Evolutionary conservation across 2,329 filamentous ascomycete genomes (phyloP).

Genomic region (Clonostachys byssicola): DNA sequence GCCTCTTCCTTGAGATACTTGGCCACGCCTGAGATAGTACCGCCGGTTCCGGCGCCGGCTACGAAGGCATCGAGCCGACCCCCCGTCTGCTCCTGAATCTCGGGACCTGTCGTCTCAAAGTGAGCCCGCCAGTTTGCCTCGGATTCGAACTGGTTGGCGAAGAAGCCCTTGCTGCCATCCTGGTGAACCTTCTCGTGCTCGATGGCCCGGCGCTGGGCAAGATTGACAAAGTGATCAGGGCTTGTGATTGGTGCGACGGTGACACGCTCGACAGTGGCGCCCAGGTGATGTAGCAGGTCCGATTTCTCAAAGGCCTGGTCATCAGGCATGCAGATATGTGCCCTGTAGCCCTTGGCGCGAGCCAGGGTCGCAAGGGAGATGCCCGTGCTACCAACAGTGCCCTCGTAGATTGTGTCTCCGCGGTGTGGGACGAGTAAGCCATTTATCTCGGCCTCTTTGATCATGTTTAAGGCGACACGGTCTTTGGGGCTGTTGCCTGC

Average conservation of each 20-base stretch:
- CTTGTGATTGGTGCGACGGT: constrained; percentile 91
- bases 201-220: constrained; percentile 70
- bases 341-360: constrained; percentile 81
- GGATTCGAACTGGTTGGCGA: constrained; percentile 95
- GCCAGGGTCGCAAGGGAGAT: constrained; percentile 91
- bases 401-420: constrained; percentile 95
- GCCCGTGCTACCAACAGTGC: constrained; percentile 92
- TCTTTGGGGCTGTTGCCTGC: constrained; percentile 94
- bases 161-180: constrained; percentile 75
- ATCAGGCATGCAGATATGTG: constrained; percentile 96
- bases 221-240: constrained; percentile 89
- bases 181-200: constrained; percentile 60
- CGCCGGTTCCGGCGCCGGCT: constrained; percentile 89
- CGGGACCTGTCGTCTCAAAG: constrained; percentile 77
- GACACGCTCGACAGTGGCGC: constrained; percentile 89
- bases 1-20: constrained; percentile 72
- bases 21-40: constrained; percentile 85
- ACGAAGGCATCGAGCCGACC: constrained; percentile 82
- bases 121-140: constrained; percentile 86
- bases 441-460: constrained; percentile 72
- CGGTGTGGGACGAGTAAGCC: constrained; percentile 74
- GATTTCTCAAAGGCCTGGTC: constrained; percentile 89
- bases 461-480: constrained; percentile 87
- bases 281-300: constrained; percentile 81
- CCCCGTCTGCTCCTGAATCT: constrained; percentile 76